Base-by-base conservation (phyloP, 768 basidiomycete species). In the Lentinula lateritia region DNA sequence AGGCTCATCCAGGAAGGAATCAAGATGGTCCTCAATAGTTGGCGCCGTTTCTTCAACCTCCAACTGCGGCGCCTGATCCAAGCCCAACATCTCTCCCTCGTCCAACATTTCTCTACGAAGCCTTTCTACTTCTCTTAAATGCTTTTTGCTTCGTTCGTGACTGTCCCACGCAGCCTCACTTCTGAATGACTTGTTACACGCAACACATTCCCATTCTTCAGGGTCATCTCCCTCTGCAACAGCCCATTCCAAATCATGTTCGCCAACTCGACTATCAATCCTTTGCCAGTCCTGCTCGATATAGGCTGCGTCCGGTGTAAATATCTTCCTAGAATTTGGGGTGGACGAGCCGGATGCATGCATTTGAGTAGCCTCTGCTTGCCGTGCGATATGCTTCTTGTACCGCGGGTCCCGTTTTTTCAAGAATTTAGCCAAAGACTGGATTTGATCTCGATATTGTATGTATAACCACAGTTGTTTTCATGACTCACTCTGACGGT, bases 161-260 rank as follows among this genome's bases (percentile, higher is more conserved):
- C 94, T 98, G 66, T 88, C 80, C 95, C 95, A 99, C 5, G 94
- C 92, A 0, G 93, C 92, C 67, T 98, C 95, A 65, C 89, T 94
- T 68, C 88, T 78, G 70, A 98, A 98, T 0, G 82, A 80, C 76
- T 97, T 98, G 34, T 83, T 80, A 68, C 97, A 99, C 7, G 88
- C 95, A n/a, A 98, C 88, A 68, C 97, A 99, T 71, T 96, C 95
- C 88, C 90, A 94, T 69, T 91, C 90, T 67, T 93, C 90, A 5
- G 82, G 74, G 61, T 88, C 83, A 34, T 84, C 84, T 6, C 85
- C 86, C 69, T 89, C 90, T 2, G 82, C 89, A 7, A 80, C 80
- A 3, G 85, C 86, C 88, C 89, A 92, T 63, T 92, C 88, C 5
- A 89, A 75, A 67, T 92, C 92, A 1, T 76, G 82, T 62, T 85